Percentiles rank a stretch among this genome's conserved stretches.
These are phyloP conservation scores for Leccinum arenicola DNA, from an alignment of 768 basidiomycete genomes.

Conservation along the genomic window DNA sequence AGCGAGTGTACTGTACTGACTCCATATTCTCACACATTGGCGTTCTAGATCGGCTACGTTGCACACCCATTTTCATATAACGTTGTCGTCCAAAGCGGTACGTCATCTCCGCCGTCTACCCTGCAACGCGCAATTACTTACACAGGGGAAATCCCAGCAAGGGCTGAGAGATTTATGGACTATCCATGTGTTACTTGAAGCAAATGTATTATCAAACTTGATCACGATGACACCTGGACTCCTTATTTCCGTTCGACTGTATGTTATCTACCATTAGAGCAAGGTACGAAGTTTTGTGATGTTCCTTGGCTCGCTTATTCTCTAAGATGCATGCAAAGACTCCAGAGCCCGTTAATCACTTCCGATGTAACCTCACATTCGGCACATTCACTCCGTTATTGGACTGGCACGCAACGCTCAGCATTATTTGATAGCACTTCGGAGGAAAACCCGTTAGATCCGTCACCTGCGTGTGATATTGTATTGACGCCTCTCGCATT, in stretches of 20 bases:
- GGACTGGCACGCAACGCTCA: neutral
- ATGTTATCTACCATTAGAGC: too few relatives aligned
- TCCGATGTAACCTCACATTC: neutral
- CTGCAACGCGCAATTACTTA: neutral
- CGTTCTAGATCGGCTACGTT: neutral
- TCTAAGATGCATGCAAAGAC: too few relatives aligned
- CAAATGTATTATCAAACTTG: neutral
- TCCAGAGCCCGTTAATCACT: neutral
- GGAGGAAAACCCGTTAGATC: neutral
- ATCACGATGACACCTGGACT: neutral
- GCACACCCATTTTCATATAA: neutral
- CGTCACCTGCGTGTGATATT: neutral
- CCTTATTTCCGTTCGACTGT: neutral
- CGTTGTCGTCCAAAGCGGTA: neutral
- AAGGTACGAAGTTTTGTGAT: neutral
- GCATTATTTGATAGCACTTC: neutral
- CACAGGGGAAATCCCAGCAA: neutral
- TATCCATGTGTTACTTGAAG: neutral
- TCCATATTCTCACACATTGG: neutral
- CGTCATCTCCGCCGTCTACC: neutral
- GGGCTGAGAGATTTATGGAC: neutral
- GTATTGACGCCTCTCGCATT: too few relatives aligned
- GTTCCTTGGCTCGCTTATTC: neutral
- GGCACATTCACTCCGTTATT: neutral
- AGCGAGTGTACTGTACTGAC: neutral